phyloP scores from a whole-genome alignment of 768 basidiomycete genomes.

The Boletus coccyginus region DNA sequence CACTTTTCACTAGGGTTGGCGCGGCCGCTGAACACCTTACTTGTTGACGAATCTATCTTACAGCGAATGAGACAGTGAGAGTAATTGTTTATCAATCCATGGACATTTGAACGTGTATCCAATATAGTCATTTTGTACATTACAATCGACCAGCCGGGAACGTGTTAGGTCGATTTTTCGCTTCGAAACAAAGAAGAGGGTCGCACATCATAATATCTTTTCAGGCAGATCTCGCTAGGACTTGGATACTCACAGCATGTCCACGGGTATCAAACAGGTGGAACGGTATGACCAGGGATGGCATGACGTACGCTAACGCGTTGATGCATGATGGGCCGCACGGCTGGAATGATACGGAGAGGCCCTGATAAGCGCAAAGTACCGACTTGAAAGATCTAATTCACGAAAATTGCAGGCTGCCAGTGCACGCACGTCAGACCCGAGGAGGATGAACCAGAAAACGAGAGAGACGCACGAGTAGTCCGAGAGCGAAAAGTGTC shows the following conservation, averaged over 20 bases:
- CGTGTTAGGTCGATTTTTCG: no score
- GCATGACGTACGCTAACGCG: constrained; percentile 51
- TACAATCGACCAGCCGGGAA: no score
- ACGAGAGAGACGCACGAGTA: constrained; percentile 51
- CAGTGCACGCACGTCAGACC: constrained; percentile 14
- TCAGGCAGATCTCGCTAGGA: not conserved
- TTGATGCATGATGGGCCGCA: constrained; percentile 52
- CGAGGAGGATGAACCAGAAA: not conserved
- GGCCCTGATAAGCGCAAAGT: not conserved
- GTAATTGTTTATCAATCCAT: no score
- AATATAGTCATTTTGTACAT: no score
- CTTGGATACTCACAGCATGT: constrained; percentile 49
- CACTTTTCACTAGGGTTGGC: no score
- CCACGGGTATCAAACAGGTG: constrained; percentile 84
- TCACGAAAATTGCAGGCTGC: constrained; percentile 39
- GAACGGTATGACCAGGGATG: constrained; percentile 30
- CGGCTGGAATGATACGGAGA: constrained; percentile 37
- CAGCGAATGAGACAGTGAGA: no score
- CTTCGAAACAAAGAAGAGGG: no score
- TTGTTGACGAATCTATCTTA: no score
- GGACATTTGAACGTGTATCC: no score
- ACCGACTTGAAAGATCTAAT: constrained; percentile 4
- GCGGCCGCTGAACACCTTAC: no score
- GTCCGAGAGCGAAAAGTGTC: constrained; percentile 77
- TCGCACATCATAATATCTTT: no score